These are phyloP conservation scores for Trypanosoma mega DNA, from an alignment of 208 protist genomes.

Conservation along the genomic window DNA sequence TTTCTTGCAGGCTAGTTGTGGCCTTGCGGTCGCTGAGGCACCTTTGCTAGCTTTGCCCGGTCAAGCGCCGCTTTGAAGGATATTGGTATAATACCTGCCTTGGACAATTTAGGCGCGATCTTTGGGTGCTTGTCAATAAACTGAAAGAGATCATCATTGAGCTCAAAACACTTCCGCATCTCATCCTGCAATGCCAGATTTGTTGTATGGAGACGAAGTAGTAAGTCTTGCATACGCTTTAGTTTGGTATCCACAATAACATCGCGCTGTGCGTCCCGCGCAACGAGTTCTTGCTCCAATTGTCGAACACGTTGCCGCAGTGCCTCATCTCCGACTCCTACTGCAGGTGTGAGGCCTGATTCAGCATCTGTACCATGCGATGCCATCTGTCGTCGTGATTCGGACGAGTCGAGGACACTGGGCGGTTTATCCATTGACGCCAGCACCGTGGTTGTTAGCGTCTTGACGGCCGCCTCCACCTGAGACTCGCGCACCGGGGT, in stretches of 20 bases:
- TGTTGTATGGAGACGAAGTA: constrained; percentile 56
- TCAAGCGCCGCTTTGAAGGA: constrained; percentile 51
- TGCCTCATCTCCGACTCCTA: constrained; percentile 4
- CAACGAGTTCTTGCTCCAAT: constrained; percentile 44
- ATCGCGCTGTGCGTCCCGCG: constrained; percentile 65
- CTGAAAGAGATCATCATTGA: constrained; percentile 63
- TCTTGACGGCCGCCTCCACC: constrained; percentile 46
- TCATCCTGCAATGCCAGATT: constrained; percentile 49
- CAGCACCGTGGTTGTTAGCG: constrained; percentile 38
- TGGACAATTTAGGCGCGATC: constrained; percentile 45
- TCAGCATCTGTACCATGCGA: too few relatives aligned
- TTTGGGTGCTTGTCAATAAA: constrained; percentile 52
- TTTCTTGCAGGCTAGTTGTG: constrained; percentile 52
- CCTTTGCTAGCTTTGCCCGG: constrained; percentile 31
- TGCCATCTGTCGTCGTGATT: background rate
- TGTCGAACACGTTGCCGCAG: constrained; percentile 38
- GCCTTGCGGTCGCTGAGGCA: constrained; percentile 48
- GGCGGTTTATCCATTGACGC: constrained; percentile 16
- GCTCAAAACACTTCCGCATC: constrained; percentile 42
- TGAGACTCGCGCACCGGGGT: constrained; percentile 27
- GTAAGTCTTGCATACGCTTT: constrained; percentile 83
- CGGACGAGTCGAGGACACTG: background rate
- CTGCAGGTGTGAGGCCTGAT: too few relatives aligned
- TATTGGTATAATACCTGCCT: constrained; percentile 36
- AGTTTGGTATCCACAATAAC: constrained; percentile 84